phyloP scores from a whole-genome alignment of 2,329 filamentous ascomycete genomes.

The Fusarium sp. region DNA sequence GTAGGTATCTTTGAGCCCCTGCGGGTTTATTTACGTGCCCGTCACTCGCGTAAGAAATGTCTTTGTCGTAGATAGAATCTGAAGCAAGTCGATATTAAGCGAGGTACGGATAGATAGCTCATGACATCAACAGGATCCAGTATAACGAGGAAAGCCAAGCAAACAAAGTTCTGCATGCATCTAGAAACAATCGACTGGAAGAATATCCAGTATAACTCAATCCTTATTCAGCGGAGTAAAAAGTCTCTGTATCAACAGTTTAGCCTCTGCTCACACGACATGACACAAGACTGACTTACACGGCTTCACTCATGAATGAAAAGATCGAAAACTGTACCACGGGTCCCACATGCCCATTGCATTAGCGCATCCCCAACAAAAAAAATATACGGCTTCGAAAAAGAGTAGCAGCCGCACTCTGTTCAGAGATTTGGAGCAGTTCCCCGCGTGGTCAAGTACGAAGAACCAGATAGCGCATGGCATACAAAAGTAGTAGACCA shows the following conservation, averaged over 20 bases:
- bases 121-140: not conserved
- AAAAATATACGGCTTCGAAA: constrained; percentile 28
- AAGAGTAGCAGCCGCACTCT: constrained; percentile 29
- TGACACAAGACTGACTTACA: constrained; percentile 27
- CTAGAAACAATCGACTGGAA: not conserved
- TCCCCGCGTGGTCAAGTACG: constrained; percentile 26
- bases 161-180: not conserved
- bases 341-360: constrained; percentile 40
- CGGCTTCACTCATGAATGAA: constrained; percentile 6
- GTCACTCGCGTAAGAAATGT: not conserved
- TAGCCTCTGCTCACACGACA: constrained; percentile 16
- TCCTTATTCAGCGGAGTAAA: not conserved
- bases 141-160: not conserved
- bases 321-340: constrained; percentile 9
- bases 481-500: not conserved
- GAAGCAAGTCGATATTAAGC: not conserved
- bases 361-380: constrained; percentile 50
- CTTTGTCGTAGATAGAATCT: not conserved
- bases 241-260: not conserved
- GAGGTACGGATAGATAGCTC: not conserved
- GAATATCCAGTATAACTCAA: not conserved
- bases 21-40: constrained; percentile 1
- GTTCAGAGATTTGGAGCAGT: constrained; percentile 38
- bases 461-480: not conserved
- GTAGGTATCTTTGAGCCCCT: not conserved